Percentiles rank a stretch among this genome's conserved stretches.
phyloP scores from a whole-genome alignment of 768 basidiomycete species.

The Harrya chromipes region DNA sequence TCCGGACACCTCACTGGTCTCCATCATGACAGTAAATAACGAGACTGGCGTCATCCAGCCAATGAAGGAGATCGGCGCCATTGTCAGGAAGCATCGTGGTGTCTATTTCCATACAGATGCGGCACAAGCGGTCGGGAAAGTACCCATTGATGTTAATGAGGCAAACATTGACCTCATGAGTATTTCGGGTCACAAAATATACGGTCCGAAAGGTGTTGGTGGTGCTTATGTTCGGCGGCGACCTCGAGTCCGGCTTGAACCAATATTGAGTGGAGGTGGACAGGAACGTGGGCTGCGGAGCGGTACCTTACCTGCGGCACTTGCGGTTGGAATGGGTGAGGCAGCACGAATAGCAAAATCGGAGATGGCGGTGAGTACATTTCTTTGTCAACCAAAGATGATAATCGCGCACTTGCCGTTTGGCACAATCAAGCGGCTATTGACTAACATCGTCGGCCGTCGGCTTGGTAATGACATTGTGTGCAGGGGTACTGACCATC shows the following conservation, averaged over 20 bases:
- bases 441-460: constrained; percentile 22
- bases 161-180: constrained; percentile 95
- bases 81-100: constrained; percentile 83
- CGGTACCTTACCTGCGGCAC: constrained; percentile 86
- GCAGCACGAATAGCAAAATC: constrained; percentile 87
- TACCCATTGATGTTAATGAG: constrained; percentile 89
- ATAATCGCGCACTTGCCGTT: constrained; percentile 39
- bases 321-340: constrained; percentile 92
- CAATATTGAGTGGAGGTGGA: constrained; percentile 92
- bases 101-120: constrained; percentile 97
- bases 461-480: constrained; percentile 62
- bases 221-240: constrained; percentile 91
- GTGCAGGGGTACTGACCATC: constrained; percentile 94
- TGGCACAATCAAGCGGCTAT: constrained; percentile 44
- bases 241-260: constrained; percentile 91
- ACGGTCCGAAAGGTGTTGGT: constrained; percentile 96
- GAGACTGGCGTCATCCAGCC: constrained; percentile 99
- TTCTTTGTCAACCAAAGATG: constrained; percentile 38
- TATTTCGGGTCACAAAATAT: constrained; percentile 96
- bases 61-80: constrained; percentile 87
- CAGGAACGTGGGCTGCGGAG: constrained; percentile 95
- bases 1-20: constrained; percentile 91
- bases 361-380: constrained; percentile 85
- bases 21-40: constrained; percentile 99
- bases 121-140: constrained; percentile 92